Percentiles rank a stretch among this genome's conserved stretches.
Conservation (phyloP, 805 yeast genomes). For the Lachancea thermotolerans region DNA sequence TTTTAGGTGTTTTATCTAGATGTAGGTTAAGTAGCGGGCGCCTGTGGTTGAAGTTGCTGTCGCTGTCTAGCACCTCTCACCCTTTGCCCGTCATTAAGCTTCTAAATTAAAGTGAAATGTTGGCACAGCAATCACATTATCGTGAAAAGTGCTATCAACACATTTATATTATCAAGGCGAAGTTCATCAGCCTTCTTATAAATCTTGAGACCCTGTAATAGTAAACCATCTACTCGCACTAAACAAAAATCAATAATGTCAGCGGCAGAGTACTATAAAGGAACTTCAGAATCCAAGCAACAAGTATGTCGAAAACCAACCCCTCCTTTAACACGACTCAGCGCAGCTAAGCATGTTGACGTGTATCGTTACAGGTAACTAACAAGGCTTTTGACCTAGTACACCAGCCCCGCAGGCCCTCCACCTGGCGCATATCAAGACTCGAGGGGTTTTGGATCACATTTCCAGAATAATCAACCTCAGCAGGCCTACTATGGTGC, state of each 20-base stretch:
- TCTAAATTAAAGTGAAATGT: no score
- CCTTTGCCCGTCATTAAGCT: no score
- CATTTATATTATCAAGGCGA: not conserved
- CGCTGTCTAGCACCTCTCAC: no score
- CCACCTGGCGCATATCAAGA: constrained; percentile 17
- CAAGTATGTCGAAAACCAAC: constrained; percentile 7
- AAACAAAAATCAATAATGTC: constrained; percentile 2
- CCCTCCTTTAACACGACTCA: no score
- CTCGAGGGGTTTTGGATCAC: constrained; percentile 10
- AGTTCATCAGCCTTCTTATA: no score
- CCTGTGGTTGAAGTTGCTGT: no score
- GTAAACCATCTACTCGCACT: not conserved
- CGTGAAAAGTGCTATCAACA: constrained; percentile 1
- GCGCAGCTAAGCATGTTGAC: not conserved
- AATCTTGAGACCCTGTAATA: no score
- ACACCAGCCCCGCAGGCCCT: constrained; percentile 25
- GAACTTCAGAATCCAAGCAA: constrained; percentile 8
- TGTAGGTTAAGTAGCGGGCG: no score
- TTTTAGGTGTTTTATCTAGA: no score
- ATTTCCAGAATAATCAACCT: constrained; percentile 6
- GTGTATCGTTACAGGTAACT: not conserved
- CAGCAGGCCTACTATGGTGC: constrained; percentile 14
- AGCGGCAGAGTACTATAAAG: constrained; percentile 12
- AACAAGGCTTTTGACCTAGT: constrained; percentile 8
- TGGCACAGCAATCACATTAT: not conserved